Conservation (phyloP, 257 asterid species). For the Solanum etuberosum region DNA sequence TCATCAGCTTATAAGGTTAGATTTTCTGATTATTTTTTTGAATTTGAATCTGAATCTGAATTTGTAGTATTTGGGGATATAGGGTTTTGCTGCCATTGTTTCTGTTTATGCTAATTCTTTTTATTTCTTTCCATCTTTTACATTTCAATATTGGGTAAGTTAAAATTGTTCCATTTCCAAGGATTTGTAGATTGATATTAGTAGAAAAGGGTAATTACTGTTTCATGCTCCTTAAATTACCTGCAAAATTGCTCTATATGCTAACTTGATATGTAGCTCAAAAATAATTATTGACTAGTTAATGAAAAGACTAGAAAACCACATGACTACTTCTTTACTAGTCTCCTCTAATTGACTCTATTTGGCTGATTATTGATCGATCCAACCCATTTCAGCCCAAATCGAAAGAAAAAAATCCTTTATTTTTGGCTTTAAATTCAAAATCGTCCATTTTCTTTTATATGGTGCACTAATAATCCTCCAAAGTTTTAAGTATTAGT, state of each 20-base stretch:
- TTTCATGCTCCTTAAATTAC: not conserved
- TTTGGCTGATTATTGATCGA: no score
- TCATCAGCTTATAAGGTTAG: not conserved
- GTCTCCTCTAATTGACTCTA: not conserved
- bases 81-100: not conserved
- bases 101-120: not conserved
- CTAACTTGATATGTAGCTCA: not conserved
- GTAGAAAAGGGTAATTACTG: not conserved
- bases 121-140: not conserved
- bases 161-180: not conserved
- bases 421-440: no score
- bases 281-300: not conserved
- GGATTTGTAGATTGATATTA: not conserved
- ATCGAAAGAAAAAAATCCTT: no score
- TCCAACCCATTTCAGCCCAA: no score
- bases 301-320: not conserved
- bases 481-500: no score
- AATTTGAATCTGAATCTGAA: not conserved
- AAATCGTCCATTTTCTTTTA: no score
- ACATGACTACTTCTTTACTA: not conserved
- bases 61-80: not conserved
- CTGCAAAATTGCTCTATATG: not conserved
- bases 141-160: not conserved
- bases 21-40: not conserved
- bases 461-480: no score